Base-by-base conservation (phyloP, 2,329 filamentous ascomycete species). In the Penicillium polonicum region DNA sequence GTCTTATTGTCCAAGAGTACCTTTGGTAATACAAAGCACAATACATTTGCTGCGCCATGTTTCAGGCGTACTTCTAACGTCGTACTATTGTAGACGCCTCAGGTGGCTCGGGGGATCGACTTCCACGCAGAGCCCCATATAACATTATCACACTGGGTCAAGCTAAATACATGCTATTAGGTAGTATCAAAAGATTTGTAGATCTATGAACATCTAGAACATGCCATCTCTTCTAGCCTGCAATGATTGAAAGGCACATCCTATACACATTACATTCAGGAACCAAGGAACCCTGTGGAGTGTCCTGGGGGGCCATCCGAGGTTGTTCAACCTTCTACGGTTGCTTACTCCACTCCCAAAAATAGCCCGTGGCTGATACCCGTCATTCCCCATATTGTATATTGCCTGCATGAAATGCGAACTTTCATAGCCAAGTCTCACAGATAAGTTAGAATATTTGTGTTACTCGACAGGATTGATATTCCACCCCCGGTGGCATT, bases 291-390 rank as follows among this genome's bases (percentile, higher is more conserved):
- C 25, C 25, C 19, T 8, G 33, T 38, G 50, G 50, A 53, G n/a
- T 27, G 12, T 38, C 25, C 21, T 46, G 2, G n/a, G n/a, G 10
- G 27, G 13, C 15, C 8, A 25, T 35, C 27, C 33, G 15, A 25
- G 2, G n/a, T 33, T 44, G 21, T 39, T 13, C 33, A 48, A 31
- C 12, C 35, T 13, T 38, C 10, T 33, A 48, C 13, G 13, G 44
- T 2, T 35, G 8, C 43, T 48, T 54, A 25, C 43, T 48, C 52
- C 52, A 54, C 52, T 21, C 36, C 52, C 52, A 54, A 54, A 54
- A 54, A 54, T 54, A 54, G 25, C 48, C 17, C 31, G 51, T 54
- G 51, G 51, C 51, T 54, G 25, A 48, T 17, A 42, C 48, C n/a
- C 6, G 6, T 13, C 19, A 27, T 17, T 31, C n/a, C 4, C 23